Evolutionary conservation across 129 eudicot genomes (phyloP).

Genomic region (Erigeron canadensis): DNA sequence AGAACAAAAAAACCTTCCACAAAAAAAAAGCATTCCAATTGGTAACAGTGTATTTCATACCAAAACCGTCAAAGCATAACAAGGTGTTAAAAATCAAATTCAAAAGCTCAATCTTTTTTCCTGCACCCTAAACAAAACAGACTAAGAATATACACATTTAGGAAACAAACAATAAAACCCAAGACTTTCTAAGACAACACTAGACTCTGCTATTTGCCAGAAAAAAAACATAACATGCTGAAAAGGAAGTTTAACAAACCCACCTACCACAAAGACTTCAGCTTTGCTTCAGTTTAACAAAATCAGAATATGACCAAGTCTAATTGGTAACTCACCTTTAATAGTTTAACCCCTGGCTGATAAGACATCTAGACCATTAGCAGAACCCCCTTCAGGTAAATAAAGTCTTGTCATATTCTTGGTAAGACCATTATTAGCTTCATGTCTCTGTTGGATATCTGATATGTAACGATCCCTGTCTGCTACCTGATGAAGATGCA

Average conservation of each 20-base stretch:
- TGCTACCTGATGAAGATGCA: slow-evolving; percentile 67
- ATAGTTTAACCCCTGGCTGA: slow-evolving; percentile 63
- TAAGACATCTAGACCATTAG: slow-evolving; percentile 66
- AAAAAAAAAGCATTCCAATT: no score
- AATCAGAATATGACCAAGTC: background rate
- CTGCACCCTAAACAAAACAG: no score
- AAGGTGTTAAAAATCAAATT: no score
- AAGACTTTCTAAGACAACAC: no score
- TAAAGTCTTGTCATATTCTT: slow-evolving; percentile 43
- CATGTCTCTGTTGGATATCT: slow-evolving; percentile 40
- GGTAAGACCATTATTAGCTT: slow-evolving; percentile 22
- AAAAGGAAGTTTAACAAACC: slow-evolving; percentile 4
- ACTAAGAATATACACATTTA: no score
- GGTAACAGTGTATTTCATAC: no score
- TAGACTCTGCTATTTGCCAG: background rate
- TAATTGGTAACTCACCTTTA: background rate
- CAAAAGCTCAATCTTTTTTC: no score
- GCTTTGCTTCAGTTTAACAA: background rate
- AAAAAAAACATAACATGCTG: background rate
- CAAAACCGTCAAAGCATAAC: no score
- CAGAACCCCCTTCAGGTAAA: slow-evolving; percentile 36
- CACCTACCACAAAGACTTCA: background rate
- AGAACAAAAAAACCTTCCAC: no score
- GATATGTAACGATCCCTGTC: slow-evolving; percentile 38
- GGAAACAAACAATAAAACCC: no score